Conservation (phyloP, 306 rosid genomes). For the Ormosia emarginata region DNA sequence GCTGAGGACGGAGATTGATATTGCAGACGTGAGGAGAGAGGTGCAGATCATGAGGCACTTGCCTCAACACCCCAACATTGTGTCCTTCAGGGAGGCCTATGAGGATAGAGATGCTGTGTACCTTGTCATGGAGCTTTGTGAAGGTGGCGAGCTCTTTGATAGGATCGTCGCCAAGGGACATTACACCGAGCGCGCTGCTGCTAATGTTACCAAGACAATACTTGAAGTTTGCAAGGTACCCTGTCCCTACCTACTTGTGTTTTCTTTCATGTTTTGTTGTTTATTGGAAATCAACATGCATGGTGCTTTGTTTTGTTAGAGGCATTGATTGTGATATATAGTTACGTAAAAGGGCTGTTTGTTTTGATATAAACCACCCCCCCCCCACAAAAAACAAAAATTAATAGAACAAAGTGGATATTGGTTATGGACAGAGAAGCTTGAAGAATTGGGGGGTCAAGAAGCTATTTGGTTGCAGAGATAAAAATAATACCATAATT, state of each 20-base stretch:
- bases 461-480: not conserved
- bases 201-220: slow-evolving; percentile 63
- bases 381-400: too few relatives aligned
- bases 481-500: not conserved
- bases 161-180: slow-evolving; percentile 76
- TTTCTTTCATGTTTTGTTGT: not conserved
- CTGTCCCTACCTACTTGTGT: not conserved
- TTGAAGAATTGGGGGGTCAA: not conserved
- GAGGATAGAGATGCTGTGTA: slow-evolving; percentile 86
- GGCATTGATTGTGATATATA: not conserved
- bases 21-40: slow-evolving; percentile 83
- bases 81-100: slow-evolving; percentile 68
- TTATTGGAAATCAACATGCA: not conserved
- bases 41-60: slow-evolving; percentile 79
- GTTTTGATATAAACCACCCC: too few relatives aligned
- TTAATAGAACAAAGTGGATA: not conserved
- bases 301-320: not conserved
- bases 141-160: slow-evolving; percentile 93
- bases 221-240: slow-evolving; percentile 82
- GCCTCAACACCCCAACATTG: slow-evolving; percentile 80
- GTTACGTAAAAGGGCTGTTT: not conserved
- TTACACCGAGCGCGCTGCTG: slow-evolving; percentile 91
- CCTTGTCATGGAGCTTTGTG: slow-evolving; percentile 87
- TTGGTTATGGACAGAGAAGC: not conserved
- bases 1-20: slow-evolving; percentile 73